Evolutionary conservation across 306 rosid genomes (phyloP).

Genomic region (Abrus pulchellus): DNA sequence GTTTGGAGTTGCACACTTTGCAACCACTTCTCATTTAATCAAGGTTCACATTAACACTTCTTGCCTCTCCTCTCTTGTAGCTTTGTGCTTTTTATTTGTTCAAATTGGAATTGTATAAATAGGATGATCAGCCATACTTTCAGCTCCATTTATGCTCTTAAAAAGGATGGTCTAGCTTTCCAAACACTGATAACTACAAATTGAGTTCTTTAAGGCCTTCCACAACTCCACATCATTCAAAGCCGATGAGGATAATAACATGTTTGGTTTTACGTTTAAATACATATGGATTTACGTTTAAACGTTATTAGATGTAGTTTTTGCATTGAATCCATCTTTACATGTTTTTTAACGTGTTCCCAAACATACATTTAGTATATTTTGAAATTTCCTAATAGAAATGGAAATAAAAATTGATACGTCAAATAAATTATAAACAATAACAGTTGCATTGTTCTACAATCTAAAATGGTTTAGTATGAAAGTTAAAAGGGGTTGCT

Average conservation of each 20-base stretch:
- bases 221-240: not conserved
- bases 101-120: constrained; percentile 20
- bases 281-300: too few relatives aligned
- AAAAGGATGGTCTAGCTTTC: not conserved
- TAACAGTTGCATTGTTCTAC: not conserved
- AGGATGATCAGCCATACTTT: constrained; percentile 19
- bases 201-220: not conserved
- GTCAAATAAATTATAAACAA: not conserved
- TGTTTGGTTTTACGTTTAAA: too few relatives aligned
- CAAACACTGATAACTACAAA: not conserved
- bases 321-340: too few relatives aligned
- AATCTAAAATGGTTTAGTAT: not conserved
- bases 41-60: constrained; percentile 11
- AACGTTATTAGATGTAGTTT: too few relatives aligned
- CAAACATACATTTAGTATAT: not conserved
- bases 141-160: not conserved
- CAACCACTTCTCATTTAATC: constrained; percentile 53
- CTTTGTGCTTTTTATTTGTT: constrained; percentile 25
- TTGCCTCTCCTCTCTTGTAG: not conserved
- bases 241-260: too few relatives aligned
- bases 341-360: too few relatives aligned
- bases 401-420: not conserved
- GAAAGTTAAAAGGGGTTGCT: not conserved
- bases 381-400: not conserved
- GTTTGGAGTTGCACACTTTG: constrained; percentile 71